Evolutionary conservation across 1,284 basidiomycete species (phyloP), one percentile per base, ranked within the genome.

Genomic region (Bondarzewia mesenterica): DNA sequence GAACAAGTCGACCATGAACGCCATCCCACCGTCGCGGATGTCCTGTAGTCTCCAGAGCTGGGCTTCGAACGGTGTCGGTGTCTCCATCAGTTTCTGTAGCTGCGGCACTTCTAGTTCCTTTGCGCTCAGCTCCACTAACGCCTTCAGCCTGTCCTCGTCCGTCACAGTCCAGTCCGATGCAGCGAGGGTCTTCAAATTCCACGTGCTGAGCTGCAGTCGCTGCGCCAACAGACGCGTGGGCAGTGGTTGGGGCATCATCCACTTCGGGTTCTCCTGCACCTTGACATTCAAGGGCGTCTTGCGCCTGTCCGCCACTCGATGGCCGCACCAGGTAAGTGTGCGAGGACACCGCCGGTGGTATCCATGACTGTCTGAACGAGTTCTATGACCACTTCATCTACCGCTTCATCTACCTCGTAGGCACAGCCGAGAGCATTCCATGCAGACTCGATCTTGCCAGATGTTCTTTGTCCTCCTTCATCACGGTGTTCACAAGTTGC

Each of bases 361-460:
- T 47, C 15, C 12, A 46, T 39, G n/a, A 54, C 25, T 16, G 44
- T 44, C 4, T 29, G 25, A 12, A 47, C 43, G 12, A 54, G 42
- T 2, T 41, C 18, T 7, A 42, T 43, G 23, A n/a, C 16, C 4
- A 50, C 36, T 12, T 44, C 35, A 18, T 54, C 52, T 22, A 41
- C 16, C 4, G 52, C 36, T 12, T 44, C 35, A 18, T 54, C 52
- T 22, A 41, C 29, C n/a, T 45, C 43, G 2, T 50, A 25, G 2
- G 50, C 50, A 50, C 52, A 54, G 7, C 50, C 50, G 23, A 54
- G 29, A 14, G 39, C 25, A 35, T 54, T 49, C 50, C 50, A 51
- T 3, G 42, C 43, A 15, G 49, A 41, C 15, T 52, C 52, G 4
- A 54, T 36, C 22, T 38, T 7, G 23, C 29, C 16, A 54, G 25